Evolutionary conservation across 345 rosid genomes (phyloP).

Genomic region (Hibiscus tridactylites): DNA sequence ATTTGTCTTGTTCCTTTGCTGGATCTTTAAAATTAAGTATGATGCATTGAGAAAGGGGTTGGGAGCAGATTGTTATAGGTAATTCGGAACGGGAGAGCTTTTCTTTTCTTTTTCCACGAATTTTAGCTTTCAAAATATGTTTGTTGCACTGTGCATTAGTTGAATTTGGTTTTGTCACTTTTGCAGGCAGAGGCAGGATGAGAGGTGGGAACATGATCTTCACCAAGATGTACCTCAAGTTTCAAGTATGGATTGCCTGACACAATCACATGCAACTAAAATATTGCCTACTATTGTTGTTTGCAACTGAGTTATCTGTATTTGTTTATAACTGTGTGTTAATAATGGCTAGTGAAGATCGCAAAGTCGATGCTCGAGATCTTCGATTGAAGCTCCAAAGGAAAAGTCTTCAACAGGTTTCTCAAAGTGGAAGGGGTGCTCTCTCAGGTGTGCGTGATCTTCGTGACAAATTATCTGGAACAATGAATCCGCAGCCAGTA

Average conservation of each 20-base stretch:
- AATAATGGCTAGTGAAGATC: conserved; percentile 46
- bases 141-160: not conserved
- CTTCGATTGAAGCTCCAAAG: conserved; percentile 89
- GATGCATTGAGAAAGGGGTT: not conserved
- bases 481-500: conserved; percentile 44
- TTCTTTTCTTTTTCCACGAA: not conserved
- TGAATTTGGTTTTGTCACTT: not conserved
- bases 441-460: conserved; percentile 58
- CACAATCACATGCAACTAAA: conserved; percentile 19
- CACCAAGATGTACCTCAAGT: conserved; percentile 35
- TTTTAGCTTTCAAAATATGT: not conserved
- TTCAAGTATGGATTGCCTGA: conserved; percentile 57
- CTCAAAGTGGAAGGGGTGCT: conserved; percentile 46
- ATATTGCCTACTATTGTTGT: conserved; percentile 26
- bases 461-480: conserved; percentile 86
- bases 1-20: too few species aligned
- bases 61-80: too few species aligned
- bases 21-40: not conserved
- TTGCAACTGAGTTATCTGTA: conserved; percentile 26
- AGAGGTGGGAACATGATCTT: conserved; percentile 99
- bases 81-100: too few species aligned
- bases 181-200: conserved; percentile 90
- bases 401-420: conserved; percentile 36
- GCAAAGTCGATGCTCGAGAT: conserved; percentile 60
- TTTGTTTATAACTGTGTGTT: conserved; percentile 36